Conservation (phyloP, 2,329 filamentous ascomycete genomes). For the Neophaeococcomyces aloes region DNA sequence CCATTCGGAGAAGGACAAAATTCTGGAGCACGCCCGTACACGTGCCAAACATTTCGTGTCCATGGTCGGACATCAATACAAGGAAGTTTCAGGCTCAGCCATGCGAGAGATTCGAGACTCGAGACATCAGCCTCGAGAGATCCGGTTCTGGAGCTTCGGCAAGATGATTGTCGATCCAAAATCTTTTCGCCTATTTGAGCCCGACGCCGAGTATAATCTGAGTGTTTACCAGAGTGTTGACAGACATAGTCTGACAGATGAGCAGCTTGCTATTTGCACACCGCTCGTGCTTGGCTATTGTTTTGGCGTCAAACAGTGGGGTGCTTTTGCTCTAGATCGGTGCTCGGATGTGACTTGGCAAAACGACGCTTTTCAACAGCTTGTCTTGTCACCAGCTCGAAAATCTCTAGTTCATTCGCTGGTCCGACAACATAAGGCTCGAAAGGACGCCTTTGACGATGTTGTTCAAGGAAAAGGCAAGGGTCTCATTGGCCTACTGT, state of each 20-base stretch:
- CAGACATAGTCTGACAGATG: not conserved
- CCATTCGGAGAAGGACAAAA: slow-evolving; percentile 43
- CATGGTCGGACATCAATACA: slow-evolving; percentile 4
- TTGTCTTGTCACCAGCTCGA: slow-evolving; percentile 20
- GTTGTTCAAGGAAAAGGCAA: slow-evolving; percentile 13
- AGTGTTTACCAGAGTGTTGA: slow-evolving; percentile 1
- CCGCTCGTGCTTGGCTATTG: slow-evolving; percentile 7
- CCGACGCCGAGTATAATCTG: slow-evolving; percentile 4
- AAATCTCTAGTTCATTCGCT: too few relatives aligned
- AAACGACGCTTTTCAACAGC: slow-evolving; percentile 23
- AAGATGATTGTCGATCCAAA: slow-evolving; percentile 5
- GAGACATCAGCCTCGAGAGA: not conserved
- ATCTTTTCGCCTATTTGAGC: slow-evolving; percentile 3
- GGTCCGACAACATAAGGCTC: too few relatives aligned
- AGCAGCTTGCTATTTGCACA: slow-evolving; percentile 6
- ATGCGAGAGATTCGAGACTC: slow-evolving; percentile 2
- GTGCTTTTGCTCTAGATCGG: not conserved
- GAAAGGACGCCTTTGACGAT: slow-evolving; percentile 6
- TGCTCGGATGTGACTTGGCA: slow-evolving; percentile 23
- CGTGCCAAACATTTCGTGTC: slow-evolving; percentile 35
- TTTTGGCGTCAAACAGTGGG: slow-evolving; percentile 7
- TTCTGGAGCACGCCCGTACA: slow-evolving; percentile 76
- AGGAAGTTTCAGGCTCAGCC: not conserved
- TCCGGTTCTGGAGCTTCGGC: slow-evolving; percentile 2
- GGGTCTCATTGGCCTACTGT: slow-evolving; percentile 13